Conservation (phyloP, 1,284 basidiomycete genomes). For the Leccinum pseudoinsigne region DNA sequence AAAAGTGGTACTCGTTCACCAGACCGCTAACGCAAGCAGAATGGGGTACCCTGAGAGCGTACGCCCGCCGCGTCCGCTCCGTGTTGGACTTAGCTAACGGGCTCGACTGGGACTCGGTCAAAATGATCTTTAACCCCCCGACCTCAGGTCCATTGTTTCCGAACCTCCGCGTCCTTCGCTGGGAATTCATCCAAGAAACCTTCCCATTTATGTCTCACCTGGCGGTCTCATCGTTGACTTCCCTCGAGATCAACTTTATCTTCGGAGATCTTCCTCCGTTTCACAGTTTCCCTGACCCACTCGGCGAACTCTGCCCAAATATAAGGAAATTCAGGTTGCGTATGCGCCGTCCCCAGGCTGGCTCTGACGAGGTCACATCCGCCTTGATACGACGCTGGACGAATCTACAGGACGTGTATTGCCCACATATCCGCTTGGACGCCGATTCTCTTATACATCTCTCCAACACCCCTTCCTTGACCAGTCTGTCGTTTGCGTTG, state of each 20-base stretch:
- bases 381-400: conserved; percentile 18
- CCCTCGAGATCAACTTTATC: conserved; percentile 22
- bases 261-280: conserved; percentile 19
- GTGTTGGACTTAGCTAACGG: conserved; percentile 19
- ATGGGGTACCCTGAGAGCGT: conserved; percentile 18
- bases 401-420: conserved; percentile 18
- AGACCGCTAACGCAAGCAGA: conserved; percentile 17
- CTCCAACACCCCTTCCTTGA: conserved; percentile 14
- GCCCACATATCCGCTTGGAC: conserved; percentile 15
- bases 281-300: conserved; percentile 19
- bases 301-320: conserved; percentile 20
- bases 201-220: conserved; percentile 21
- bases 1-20: conserved; percentile 24
- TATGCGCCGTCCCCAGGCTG: conserved; percentile 15
- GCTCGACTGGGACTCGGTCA: conserved; percentile 24
- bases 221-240: conserved; percentile 19
- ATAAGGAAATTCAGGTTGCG: conserved; percentile 11
- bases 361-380: conserved; percentile 13
- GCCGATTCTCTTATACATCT: conserved; percentile 18
- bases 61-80: conserved; percentile 22
- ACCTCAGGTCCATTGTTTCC: conserved; percentile 21
- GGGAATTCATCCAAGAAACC: conserved; percentile 21
- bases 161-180: conserved; percentile 21
- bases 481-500: conserved; percentile 16
- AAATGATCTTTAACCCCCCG: conserved; percentile 19